Evolutionary conservation across 2,329 filamentous ascomycete species (phyloP).

Genomic region (Monosporascus ibericus): DNA sequence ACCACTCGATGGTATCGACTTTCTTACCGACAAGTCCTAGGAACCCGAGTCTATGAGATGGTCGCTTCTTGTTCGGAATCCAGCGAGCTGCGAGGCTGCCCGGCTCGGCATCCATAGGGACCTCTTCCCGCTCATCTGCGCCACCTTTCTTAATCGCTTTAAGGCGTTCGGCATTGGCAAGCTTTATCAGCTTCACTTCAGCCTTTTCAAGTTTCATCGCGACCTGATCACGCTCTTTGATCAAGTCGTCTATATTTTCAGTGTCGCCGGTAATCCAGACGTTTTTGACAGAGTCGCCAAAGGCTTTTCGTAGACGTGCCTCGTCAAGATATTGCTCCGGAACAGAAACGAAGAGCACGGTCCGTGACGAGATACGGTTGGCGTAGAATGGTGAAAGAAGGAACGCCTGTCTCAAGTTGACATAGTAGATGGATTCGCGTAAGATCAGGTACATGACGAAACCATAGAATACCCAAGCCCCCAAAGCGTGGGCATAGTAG

Average conservation of each 20-base stretch:
- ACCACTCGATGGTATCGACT: conserved; percentile 92
- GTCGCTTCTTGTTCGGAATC: conserved; percentile 67
- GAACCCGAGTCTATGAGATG: conserved; percentile 65
- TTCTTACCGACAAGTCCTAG: conserved; percentile 73
- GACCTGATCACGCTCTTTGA: conserved; percentile 73
- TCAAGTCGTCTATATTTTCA: conserved; percentile 70
- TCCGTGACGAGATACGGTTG: conserved; percentile 80
- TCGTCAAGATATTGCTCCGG: conserved; percentile 73
- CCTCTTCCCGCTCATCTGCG: conserved; percentile 36
- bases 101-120: conserved; percentile 57
- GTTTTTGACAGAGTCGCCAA: conserved; percentile 73
- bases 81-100: conserved; percentile 68
- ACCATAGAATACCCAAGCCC: conserved; percentile 76
- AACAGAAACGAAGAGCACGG: conserved; percentile 83
- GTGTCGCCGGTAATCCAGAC: conserved; percentile 80
- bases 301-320: conserved; percentile 69
- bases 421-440: conserved; percentile 83
- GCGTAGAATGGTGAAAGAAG: conserved; percentile 79
- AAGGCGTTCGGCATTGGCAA: conserved; percentile 65
- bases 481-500: conserved; percentile 75
- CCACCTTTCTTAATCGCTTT: conserved; percentile 62
- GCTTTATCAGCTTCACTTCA: conserved; percentile 77
- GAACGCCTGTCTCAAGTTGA: conserved; percentile 90
- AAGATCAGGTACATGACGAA: conserved; percentile 88
- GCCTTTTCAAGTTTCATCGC: conserved; percentile 80